phyloP scores from a whole-genome alignment of 495 filamentous ascomycete species.

The Chaetomium tenue region DNA sequence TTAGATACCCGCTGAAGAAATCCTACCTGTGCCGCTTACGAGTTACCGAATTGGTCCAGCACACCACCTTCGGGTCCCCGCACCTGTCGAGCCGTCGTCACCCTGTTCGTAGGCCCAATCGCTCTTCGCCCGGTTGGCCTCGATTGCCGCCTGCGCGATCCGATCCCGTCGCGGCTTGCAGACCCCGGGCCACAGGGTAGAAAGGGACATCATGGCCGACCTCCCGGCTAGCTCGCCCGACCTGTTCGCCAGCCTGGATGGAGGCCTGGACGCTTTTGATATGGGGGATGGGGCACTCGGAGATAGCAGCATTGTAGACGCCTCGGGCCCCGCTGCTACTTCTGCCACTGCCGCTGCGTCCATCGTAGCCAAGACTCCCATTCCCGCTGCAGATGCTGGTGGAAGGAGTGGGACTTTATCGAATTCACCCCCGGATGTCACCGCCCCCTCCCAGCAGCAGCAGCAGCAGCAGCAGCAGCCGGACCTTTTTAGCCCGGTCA shows the following conservation, averaged over 20 bases:
- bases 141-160: constrained; percentile 19
- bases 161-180: constrained; percentile 20
- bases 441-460: constrained; percentile 31
- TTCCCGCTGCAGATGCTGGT: constrained; percentile 27
- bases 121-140: constrained; percentile 2
- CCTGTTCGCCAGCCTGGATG: constrained; percentile 31
- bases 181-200: constrained; percentile 6
- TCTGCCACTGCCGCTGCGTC: constrained; percentile 22
- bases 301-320: constrained; percentile 21
- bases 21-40: neutral
- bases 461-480: constrained; percentile 30
- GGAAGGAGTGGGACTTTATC: constrained; percentile 20
- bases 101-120: neutral
- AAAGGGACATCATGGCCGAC: constrained; percentile 31
- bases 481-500: constrained; percentile 34
- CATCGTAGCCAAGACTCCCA: constrained; percentile 10
- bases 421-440: constrained; percentile 34
- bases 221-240: constrained; percentile 30
- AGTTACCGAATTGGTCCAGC: constrained; percentile 15
- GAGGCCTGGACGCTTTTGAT: constrained; percentile 23
- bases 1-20: neutral
- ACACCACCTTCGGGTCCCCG: neutral
- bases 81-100: constrained; percentile 1
- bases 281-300: constrained; percentile 18
- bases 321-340: constrained; percentile 23